Evolutionary conservation across 495 filamentous ascomycete species (phyloP).

Genomic region (Xylaria nigripes): DNA sequence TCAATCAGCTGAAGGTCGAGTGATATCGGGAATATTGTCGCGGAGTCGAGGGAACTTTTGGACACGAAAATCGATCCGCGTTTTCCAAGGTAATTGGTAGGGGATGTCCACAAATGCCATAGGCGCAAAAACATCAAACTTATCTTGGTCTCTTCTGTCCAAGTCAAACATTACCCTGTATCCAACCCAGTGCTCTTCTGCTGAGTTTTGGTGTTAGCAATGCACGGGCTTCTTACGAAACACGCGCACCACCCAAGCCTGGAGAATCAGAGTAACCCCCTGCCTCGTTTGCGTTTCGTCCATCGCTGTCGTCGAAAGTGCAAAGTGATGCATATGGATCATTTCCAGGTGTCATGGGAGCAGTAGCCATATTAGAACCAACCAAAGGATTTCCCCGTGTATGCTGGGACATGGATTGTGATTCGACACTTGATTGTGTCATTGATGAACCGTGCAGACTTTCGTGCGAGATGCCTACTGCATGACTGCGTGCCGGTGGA

Average conservation of each 20-base stretch:
- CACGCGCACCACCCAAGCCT: neutral
- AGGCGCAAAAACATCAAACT: too few relatives aligned
- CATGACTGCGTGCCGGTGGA: neutral
- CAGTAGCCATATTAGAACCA: neutral
- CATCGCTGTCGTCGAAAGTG: neutral
- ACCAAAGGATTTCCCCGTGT: neutral
- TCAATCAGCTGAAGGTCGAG: too few relatives aligned
- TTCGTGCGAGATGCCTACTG: neutral
- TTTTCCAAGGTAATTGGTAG: too few relatives aligned
- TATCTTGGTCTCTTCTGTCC: too few relatives aligned
- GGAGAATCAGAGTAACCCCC: neutral
- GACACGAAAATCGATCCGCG: too few relatives aligned
- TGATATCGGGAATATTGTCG: too few relatives aligned
- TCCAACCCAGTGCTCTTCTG: too few relatives aligned
- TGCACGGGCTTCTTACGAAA: neutral
- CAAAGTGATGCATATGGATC: slow-evolving; percentile 3
- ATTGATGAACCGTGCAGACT: neutral
- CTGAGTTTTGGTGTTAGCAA: too few relatives aligned
- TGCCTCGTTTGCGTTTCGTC: neutral
- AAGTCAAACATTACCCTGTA: too few relatives aligned
- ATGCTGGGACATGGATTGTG: neutral
- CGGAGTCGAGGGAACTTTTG: too few relatives aligned
- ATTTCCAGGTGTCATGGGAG: neutral
- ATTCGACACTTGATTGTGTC: neutral
- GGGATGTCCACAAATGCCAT: too few relatives aligned